Evolutionary conservation across 768 basidiomycete genomes (phyloP).

Genomic region (Sarcodon sp.): DNA sequence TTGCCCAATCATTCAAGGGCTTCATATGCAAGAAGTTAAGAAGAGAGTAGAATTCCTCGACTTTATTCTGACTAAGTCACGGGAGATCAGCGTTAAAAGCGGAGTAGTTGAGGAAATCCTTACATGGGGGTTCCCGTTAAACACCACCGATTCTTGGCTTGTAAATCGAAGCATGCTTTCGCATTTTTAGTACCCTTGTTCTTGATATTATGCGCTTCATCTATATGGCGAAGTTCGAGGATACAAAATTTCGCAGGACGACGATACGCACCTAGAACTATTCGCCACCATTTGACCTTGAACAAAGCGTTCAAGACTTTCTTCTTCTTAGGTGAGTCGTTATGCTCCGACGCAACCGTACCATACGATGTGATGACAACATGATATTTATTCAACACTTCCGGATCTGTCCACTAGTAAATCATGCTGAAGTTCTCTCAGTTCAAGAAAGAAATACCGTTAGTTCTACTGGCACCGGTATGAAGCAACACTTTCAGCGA

Average conservation of each 20-base stretch:
- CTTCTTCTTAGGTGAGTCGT: conserved; percentile 25
- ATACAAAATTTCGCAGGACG: background rate
- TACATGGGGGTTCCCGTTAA: conserved; percentile 32
- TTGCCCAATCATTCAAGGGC: conserved; percentile 69
- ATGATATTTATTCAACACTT: conserved; percentile 36
- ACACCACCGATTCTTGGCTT: conserved; percentile 37
- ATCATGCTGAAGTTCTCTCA: background rate
- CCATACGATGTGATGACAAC: conserved; percentile 85
- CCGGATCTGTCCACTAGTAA: conserved; percentile 33
- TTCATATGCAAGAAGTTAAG: conserved; percentile 79
- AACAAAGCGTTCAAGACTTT: conserved; percentile 44
- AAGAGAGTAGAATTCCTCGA: conserved; percentile 82
- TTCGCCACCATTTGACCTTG: conserved; percentile 67
- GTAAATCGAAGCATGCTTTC: conserved; percentile 25
- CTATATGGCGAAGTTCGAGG: conserved; percentile 6
- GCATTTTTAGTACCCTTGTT: conserved; percentile 27
- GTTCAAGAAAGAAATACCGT: conserved; percentile 28
- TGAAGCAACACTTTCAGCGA: conserved; percentile 66
- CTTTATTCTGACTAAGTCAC: conserved; percentile 63
- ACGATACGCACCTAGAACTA: conserved; percentile 57
- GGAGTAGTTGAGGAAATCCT: background rate
- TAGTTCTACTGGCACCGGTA: conserved; percentile 66
- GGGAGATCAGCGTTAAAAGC: background rate
- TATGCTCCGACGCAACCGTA: conserved; percentile 71
- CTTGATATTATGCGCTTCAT: conserved; percentile 53